Base-by-base conservation (phyloP, 2,329 filamentous ascomycete species). In the Colletotrichum sp. region DNA sequence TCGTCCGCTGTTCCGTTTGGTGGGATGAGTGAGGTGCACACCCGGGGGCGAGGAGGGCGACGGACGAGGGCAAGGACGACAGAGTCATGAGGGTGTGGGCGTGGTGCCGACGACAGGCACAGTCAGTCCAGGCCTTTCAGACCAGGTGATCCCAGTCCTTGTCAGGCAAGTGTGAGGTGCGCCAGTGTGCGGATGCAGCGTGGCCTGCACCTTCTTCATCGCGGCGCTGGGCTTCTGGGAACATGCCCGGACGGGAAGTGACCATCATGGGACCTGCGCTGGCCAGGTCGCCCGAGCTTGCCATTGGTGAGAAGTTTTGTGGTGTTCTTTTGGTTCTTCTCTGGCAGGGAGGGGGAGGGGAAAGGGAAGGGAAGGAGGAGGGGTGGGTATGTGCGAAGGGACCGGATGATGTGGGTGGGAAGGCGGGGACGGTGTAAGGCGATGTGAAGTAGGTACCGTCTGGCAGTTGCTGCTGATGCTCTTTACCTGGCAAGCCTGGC, bases 81-180 rank as follows among this genome's bases (percentile, higher is more conserved):
- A 52, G 68, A 75, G 72, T 75, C 63, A 75, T 67, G 72, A 67
- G 72, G 72, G 72, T 72, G 69, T 30, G 58, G 68, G 63, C 57
- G 30, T 67, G 38, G 72, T 64, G 69, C 63, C 70, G 34, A 76
- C 58, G 48, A 74, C 70, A 76, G 70, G 64, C 65, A 74, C 34
- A 74, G 74, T 63, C 60, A 69, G 64, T 66, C 74, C 64, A 75
- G 70, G 28, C 73, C 70, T 16, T 75, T 48, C 32, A 76, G 64
- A 74, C 74, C 70, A 52, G 43, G 43, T 21, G 58, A 57, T 69
- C 58, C 70, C 57, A 60, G 74, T 48, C 32, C 32, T 36, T 9
- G 18, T 61, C 32, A 34, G 57, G 64, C 34, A 67, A 67, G 34
- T 63, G 43, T 58, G 16, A 26, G 34, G 18, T 36, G 63, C 34